These are phyloP conservation scores for Penicillium aurantiogriseum DNA, from an alignment of 2,329 filamentous ascomycete genomes.

Conservation along the genomic window DNA sequence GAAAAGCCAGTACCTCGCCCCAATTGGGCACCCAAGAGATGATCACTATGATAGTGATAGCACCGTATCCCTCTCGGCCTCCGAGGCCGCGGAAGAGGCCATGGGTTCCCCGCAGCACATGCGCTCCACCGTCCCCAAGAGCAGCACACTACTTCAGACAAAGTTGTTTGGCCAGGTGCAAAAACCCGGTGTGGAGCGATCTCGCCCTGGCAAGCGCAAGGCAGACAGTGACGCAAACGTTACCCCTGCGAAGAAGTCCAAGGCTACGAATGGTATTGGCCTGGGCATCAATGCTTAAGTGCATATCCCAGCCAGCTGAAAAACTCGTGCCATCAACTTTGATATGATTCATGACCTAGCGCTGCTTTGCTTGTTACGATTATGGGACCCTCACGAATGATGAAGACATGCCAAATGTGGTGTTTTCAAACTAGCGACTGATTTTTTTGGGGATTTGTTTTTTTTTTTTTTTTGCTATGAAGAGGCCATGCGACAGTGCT, in stretches of 20 bases:
- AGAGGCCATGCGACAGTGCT: slow-evolving; percentile 5
- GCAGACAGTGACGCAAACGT: slow-evolving; percentile 38
- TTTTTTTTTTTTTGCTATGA: neutral
- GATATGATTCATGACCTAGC: slow-evolving; percentile 30
- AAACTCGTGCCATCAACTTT: slow-evolving; percentile 3
- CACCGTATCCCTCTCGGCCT: slow-evolving; percentile 71
- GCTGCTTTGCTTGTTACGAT: slow-evolving; percentile 22
- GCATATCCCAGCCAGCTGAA: slow-evolving; percentile 13
- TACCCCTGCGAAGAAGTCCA: slow-evolving; percentile 50
- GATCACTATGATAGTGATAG: slow-evolving; percentile 70
- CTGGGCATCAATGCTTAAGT: slow-evolving; percentile 53
- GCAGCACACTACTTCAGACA: slow-evolving; percentile 55
- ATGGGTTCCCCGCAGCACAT: slow-evolving; percentile 11
- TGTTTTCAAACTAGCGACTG: slow-evolving; percentile 12
- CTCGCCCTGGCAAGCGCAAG: slow-evolving; percentile 39
- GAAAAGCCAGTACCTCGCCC: slow-evolving; percentile 59
- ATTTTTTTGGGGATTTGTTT: neutral
- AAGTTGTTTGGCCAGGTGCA: slow-evolving; percentile 63
- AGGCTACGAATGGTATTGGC: slow-evolving; percentile 51
- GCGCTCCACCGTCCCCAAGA: slow-evolving; percentile 40
- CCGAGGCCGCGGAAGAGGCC: slow-evolving; percentile 55
- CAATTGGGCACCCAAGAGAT: slow-evolving; percentile 53
- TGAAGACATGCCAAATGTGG: slow-evolving; percentile 18
- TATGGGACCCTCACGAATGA: slow-evolving; percentile 19
- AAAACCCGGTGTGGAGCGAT: slow-evolving; percentile 51